Conservation (phyloP, 2,329 filamentous ascomycete species). For the Diaporthe ampelina region DNA sequence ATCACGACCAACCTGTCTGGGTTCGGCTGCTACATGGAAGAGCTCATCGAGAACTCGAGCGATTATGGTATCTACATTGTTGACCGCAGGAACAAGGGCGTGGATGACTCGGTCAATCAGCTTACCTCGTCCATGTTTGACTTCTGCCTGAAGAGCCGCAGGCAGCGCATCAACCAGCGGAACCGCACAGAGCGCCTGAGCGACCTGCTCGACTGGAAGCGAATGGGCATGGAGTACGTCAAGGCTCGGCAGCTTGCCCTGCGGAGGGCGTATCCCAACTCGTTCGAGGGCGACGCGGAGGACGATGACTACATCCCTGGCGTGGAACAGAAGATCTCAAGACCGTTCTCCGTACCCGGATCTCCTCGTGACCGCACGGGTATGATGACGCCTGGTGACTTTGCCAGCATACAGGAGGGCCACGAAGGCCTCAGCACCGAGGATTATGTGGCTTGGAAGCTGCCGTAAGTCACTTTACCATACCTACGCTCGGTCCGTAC, state of each 20-base stretch:
- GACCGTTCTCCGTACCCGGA: slow-evolving; percentile 93
- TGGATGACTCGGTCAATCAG: slow-evolving; percentile 98
- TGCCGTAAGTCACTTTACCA: slow-evolving; percentile 82
- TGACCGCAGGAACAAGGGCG: slow-evolving; percentile 92
- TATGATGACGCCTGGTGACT: slow-evolving; percentile 99
- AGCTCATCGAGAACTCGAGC: slow-evolving; percentile 96
- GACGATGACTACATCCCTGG: slow-evolving; percentile 93
- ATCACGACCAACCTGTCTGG: slow-evolving; percentile 98
- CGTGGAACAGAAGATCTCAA: slow-evolving; percentile 93
- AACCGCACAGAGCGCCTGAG: slow-evolving; percentile 96
- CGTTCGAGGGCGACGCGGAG: slow-evolving; percentile 80
- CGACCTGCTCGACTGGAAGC: slow-evolving; percentile 97
- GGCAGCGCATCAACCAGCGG: slow-evolving; percentile 98
- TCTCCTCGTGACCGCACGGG: slow-evolving; percentile 91
- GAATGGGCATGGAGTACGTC: slow-evolving; percentile 99
- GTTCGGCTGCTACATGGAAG: slow-evolving; percentile 99
- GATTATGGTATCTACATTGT: slow-evolving; percentile 99
- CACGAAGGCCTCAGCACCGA: slow-evolving; percentile 94
- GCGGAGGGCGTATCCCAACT: slow-evolving; percentile 89
- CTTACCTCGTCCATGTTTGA: slow-evolving; percentile 93
- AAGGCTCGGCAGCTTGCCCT: slow-evolving; percentile 95
- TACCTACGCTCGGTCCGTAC: slow-evolving; percentile 7
- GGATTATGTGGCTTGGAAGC: slow-evolving; percentile 98
- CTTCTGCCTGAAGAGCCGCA: slow-evolving; percentile 91
- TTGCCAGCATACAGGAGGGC: slow-evolving; percentile 95